These are phyloP conservation scores for Neurospora tetraspora DNA, from an alignment of 495 filamentous ascomycete genomes.

Conservation along the genomic window DNA sequence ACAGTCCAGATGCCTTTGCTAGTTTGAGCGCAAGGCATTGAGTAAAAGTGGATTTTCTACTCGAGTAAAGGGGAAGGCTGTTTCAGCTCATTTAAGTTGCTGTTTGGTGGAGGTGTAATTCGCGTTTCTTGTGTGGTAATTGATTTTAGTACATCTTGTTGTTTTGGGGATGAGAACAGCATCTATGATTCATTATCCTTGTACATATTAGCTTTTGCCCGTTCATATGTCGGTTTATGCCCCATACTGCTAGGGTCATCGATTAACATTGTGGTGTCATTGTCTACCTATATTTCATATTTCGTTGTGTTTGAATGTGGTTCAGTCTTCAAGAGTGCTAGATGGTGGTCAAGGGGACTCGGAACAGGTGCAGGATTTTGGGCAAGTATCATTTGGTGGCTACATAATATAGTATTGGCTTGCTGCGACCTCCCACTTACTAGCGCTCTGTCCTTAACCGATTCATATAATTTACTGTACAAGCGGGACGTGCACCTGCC, in stretches of 20 bases:
- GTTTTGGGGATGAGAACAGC: background rate
- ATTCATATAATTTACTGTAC: background rate
- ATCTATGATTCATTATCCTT: background rate
- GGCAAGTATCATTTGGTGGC: too few species aligned
- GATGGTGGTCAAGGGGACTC: too few species aligned
- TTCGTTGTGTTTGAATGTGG: too few species aligned
- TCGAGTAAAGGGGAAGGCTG: background rate
- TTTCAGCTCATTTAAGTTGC: background rate
- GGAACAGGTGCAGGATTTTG: too few species aligned
- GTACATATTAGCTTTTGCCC: background rate
- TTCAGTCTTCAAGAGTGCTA: too few species aligned
- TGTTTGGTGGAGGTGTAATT: background rate
- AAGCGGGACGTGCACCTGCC: background rate
- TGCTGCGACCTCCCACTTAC: too few species aligned
- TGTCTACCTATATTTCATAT: too few species aligned
- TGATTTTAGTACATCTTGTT: background rate
- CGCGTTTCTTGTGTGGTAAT: background rate
- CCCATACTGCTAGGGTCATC: background rate
- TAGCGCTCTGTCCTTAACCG: too few species aligned
- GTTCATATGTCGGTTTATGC: background rate
- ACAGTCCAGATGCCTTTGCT: conserved; percentile 96
- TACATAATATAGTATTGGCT: too few species aligned
- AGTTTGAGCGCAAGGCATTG: conserved; percentile 58
- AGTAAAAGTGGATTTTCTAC: background rate
- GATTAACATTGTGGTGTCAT: background rate